Evolutionary conservation across 2,329 filamentous ascomycete genomes (phyloP).

Genomic region (Knoxdaviesia proteae): DNA sequence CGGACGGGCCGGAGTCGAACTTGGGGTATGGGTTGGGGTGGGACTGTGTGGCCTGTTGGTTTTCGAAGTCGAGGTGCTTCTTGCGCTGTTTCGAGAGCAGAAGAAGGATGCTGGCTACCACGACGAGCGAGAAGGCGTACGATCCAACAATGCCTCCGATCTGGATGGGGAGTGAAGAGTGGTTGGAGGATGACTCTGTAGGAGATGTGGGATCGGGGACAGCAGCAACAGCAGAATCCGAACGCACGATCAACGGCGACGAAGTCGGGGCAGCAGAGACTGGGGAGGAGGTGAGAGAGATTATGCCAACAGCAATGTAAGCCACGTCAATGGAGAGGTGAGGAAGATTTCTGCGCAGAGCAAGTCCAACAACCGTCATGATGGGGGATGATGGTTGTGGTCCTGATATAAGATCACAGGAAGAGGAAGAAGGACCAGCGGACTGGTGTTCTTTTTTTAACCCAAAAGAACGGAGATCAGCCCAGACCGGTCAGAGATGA

Average conservation of each 20-base stretch:
- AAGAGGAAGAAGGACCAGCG: constrained; percentile 3
- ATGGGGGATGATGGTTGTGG: constrained; percentile 4
- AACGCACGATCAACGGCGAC: constrained; percentile 5
- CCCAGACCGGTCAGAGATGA: too few relatives aligned
- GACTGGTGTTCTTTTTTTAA: neutral
- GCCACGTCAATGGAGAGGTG: too few relatives aligned
- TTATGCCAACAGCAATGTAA: neutral
- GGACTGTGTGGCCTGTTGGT: constrained; percentile 1
- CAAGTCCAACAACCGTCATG: neutral
- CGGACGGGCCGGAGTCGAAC: constrained; percentile 2
- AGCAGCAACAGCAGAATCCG: constrained; percentile 8
- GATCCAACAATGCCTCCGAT: constrained; percentile 67
- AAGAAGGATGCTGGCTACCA: constrained; percentile 48
- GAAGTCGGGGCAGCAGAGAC: constrained; percentile 1
- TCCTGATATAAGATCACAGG: constrained; percentile 10
- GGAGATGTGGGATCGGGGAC: too few relatives aligned
- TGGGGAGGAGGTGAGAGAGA: constrained; percentile 4
- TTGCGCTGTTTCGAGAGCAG: constrained; percentile 35
- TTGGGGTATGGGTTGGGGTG: neutral
- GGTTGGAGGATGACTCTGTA: too few relatives aligned
- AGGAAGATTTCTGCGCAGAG: too few relatives aligned
- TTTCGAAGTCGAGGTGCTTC: constrained; percentile 19
- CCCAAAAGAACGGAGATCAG: too few relatives aligned
- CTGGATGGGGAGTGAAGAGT: constrained; percentile 43
- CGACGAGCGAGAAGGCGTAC: constrained; percentile 57